Evolutionary conservation across 2,329 filamentous ascomycete species (phyloP), one percentile per base, ranked within the genome.

Genomic region (Xylariaceae sp.): DNA sequence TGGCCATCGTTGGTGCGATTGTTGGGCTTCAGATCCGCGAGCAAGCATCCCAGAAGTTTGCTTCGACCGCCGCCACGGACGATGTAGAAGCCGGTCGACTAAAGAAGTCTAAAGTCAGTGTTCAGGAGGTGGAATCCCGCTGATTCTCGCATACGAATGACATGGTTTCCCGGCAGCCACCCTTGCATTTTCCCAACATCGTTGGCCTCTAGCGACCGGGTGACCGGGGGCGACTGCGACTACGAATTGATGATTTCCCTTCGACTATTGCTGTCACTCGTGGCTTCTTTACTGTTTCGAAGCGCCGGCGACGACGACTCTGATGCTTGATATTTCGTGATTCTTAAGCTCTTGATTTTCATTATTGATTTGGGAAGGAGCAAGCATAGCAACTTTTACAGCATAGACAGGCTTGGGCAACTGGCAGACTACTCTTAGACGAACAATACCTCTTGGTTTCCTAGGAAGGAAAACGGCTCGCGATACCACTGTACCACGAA

Each of bases 1-100:
- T 96, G 24, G 87, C 89, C 26, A 66, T 88, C 9, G 64, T 81
- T 12, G 93, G 90, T 34, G 87, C 85, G 2, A 67, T 86, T 38
- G 72, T 93, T 55, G 87, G 85, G 62, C 73, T 89, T 45, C 81
- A 80, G 60, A 86, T 96, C 65, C 86, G 91, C 55, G 72, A 76
- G 12, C 68, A 72, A 19, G 69, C 8, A 30, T 19, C 62, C 11
- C 64, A 63, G 17, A 54, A 68, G 40, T 66, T 71, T 37, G 64
- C 70, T 41, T 63, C 66, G 16, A 67, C 71, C 38, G 64, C 70
- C 41, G 64, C 66, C 16, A 67, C 69, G 34, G 71, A 73, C 17
- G 44, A 52, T 28, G 39, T 41, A 16, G 48, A 52, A 42, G 37
- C 39, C 9, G 41, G 38, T 17, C 49, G 48, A 33, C 47, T 31